Percentiles rank a stretch among this genome's conserved stretches.
Evolutionary conservation across 768 basidiomycete species (phyloP).

Genomic region (Hericium rajendrae): DNA sequence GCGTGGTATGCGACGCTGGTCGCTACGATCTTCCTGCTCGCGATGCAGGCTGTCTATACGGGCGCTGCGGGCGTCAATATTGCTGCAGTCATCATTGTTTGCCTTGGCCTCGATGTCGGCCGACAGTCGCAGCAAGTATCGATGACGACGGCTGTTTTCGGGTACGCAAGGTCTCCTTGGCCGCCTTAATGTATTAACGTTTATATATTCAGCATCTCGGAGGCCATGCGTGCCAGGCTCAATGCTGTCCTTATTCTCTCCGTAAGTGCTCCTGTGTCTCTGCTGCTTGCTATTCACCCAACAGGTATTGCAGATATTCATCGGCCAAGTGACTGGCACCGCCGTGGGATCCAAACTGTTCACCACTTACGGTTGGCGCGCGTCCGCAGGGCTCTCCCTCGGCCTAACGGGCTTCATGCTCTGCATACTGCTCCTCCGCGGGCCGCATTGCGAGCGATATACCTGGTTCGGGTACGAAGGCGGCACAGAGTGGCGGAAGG

Average conservation of each 20-base stretch:
- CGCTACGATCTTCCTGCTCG: constrained; percentile 17
- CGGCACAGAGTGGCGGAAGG: constrained; percentile 6
- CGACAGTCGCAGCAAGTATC: constrained; percentile 28
- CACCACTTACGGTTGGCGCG: constrained; percentile 23
- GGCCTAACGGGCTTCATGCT: constrained; percentile 21
- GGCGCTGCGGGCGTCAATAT: constrained; percentile 25
- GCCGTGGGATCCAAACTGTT: constrained; percentile 27
- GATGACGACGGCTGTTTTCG: constrained; percentile 7
- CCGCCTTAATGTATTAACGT: background rate
- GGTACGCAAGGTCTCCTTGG: background rate
- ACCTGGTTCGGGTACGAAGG: constrained; percentile 11
- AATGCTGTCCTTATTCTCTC: constrained; percentile 8
- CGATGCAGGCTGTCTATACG: constrained; percentile 20
- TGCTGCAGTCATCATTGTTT: constrained; percentile 25
- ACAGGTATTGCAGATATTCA: background rate
- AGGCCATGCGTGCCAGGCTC: constrained; percentile 2
- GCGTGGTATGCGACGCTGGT: constrained; percentile 32
- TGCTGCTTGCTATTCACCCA: background rate
- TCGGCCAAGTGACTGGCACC: constrained; percentile 30
- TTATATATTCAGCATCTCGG: background rate
- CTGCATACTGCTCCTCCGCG: constrained; percentile 20
- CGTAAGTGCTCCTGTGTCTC: background rate
- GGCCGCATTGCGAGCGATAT: constrained; percentile 16
- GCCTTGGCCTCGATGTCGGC: constrained; percentile 26
- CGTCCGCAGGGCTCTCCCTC: constrained; percentile 17